Conservation (phyloP, 2,329 filamentous ascomycete genomes). For the Xylaria digitata region DNA sequence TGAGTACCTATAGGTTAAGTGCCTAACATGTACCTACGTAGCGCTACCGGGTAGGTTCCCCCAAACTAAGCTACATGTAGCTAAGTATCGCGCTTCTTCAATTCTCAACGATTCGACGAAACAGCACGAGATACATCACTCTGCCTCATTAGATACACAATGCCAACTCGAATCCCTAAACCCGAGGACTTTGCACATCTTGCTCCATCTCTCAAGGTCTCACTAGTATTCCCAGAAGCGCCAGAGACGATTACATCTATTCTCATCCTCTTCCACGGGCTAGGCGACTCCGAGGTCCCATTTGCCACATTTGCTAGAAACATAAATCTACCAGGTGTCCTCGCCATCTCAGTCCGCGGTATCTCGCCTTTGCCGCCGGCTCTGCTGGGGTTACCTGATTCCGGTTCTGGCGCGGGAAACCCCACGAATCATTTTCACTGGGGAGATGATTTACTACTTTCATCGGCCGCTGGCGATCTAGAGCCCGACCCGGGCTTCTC, state of each 20-base stretch:
- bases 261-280: constrained; percentile 84
- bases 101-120: no score
- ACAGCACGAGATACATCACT: not conserved
- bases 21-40: no score
- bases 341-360: constrained; percentile 78
- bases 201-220: constrained; percentile 55
- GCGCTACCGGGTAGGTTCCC: no score
- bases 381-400: constrained; percentile 61
- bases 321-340: constrained; percentile 80
- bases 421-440: constrained; percentile 65
- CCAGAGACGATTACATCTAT: constrained; percentile 76
- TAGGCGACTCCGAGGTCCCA: constrained; percentile 78
- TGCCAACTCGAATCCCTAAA: constrained; percentile 62
- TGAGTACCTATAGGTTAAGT: not conserved
- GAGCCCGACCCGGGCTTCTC: constrained; percentile 72
- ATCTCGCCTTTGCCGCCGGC: constrained; percentile 75
- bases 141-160: constrained; percentile 47
- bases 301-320: constrained; percentile 77
- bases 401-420: constrained; percentile 38
- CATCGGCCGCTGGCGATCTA: constrained; percentile 61
- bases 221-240: constrained; percentile 62
- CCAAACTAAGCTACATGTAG: no score
- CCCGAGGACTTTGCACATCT: constrained; percentile 62
- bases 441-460: constrained; percentile 73
- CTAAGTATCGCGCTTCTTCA: no score